Percentiles rank a stretch among this genome's conserved stretches.
These are phyloP conservation scores for Mrakia blollopis DNA, from an alignment of 768 basidiomycete genomes.

Conservation along the genomic window DNA sequence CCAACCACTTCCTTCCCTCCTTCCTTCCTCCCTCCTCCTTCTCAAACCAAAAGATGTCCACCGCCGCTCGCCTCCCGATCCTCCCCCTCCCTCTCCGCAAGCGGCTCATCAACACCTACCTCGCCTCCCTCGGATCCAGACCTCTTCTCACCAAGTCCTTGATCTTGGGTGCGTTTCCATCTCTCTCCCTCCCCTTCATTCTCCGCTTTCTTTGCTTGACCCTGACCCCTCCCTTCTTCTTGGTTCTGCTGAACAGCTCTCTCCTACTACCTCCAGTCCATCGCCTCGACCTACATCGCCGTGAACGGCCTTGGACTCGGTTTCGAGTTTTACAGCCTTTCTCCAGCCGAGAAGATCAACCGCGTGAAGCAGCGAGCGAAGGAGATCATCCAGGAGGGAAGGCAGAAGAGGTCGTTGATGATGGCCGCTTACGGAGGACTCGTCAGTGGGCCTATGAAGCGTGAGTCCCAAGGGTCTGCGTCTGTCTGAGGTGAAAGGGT, in stretches of 20 bases:
- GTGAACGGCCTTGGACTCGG: not conserved
- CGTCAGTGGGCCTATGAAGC: slow-evolving; percentile 14
- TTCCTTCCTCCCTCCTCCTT: not conserved
- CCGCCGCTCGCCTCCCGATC: slow-evolving; percentile 6
- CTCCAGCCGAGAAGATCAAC: slow-evolving; percentile 11
- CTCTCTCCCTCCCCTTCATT: not conserved
- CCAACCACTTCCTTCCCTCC: not conserved
- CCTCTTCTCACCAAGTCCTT: slow-evolving; percentile 13
- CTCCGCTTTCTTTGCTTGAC: not conserved
- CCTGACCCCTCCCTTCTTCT: not conserved
- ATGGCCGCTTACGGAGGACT: slow-evolving; percentile 11
- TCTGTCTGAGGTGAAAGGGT: too few species aligned
- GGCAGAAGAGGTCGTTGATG: slow-evolving; percentile 13
- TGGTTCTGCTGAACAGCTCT: not conserved
- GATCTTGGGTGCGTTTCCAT: slow-evolving; percentile 4
- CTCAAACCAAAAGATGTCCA: not conserved
- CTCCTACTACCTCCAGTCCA: slow-evolving; percentile 22
- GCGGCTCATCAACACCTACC: slow-evolving; percentile 8
- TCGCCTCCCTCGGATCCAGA: not conserved
- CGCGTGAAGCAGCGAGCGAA: not conserved
- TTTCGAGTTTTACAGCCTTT: not conserved
- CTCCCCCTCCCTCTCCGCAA: slow-evolving; percentile 10
- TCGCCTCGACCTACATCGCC: slow-evolving; percentile 13
- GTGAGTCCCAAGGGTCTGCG: too few species aligned
- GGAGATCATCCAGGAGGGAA: not conserved